Evolutionary conservation across 1,139 yeast species (phyloP), one percentile per base, ranked within the genome.

Genomic region (Saccharomyces hybrid): DNA sequence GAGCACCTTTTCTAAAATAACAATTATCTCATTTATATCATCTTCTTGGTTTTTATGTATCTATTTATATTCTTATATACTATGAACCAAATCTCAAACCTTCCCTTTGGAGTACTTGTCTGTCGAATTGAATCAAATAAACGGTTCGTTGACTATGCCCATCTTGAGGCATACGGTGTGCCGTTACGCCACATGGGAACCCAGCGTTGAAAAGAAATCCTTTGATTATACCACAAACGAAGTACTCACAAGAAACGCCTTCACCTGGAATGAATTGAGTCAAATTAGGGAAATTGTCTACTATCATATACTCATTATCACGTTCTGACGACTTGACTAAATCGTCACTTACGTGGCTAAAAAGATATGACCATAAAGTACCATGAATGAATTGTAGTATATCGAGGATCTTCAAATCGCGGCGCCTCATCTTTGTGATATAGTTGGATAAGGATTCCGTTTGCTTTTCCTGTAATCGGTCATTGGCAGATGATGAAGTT

Each of bases 181-280:
- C 97, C 5, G 91, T 82, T 4, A 93, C 99, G 14, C 54, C 57
- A 28, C 96, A 95, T 53, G 82, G 84, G 67, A 91, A 91, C 57
- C 84, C 85, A 2, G 91, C 80, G 14, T 87, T 79, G 61, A 88
- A 95, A 54, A 93, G 74, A 0, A 93, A 86, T 0, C 97, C 98
- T 68, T 91, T 97, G 28, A 93, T 80, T 28, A 93, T 81, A 0
- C 99, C 99, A 1, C 97, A 97, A 1, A 86, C 81, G 54, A 67
- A 68, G 48, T 62, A 66, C 49, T 68, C 68, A 50, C 70, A 64
- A 26, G 68, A 63, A 32, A 58, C 55, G 13, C 54, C 54, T 5
- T 66, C 65, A 64, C 87, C 88, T 0, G 97, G 91, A 27, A 93
- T 84, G 68, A 81, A 93, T 62, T 82, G 84, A 9, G 93, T 80